Conservation (phyloP, 306 rosid species). For the Vigna radiata region DNA sequence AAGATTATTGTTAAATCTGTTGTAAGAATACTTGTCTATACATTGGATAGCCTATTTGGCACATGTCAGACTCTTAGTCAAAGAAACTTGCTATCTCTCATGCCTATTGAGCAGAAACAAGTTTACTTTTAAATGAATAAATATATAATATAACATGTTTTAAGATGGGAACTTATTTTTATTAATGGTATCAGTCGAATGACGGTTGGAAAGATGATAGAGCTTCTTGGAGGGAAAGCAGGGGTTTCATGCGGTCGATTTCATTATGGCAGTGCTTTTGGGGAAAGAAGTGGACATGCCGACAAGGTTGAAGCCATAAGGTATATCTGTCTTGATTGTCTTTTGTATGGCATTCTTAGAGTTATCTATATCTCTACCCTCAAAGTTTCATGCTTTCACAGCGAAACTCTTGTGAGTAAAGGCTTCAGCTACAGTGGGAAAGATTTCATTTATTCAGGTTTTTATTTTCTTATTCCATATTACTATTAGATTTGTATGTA, state of each 20-base stretch:
- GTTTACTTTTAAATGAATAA: neutral
- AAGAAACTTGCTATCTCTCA: neutral
- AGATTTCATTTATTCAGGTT: conserved; percentile 94
- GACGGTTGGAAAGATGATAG: conserved; percentile 99
- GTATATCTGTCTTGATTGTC: conserved; percentile 45
- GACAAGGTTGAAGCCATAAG: conserved; percentile 94
- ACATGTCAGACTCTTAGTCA: neutral
- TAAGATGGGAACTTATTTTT: conserved; percentile 18
- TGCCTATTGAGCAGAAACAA: conserved; percentile 10
- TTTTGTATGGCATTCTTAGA: conserved; percentile 20
- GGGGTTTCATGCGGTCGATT: conserved; percentile 97
- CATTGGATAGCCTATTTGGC: conserved; percentile 19
- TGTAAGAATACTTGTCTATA: neutral
- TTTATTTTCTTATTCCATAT: conserved; percentile 31
- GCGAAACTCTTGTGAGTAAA: conserved; percentile 83
- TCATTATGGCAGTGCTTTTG: conserved; percentile 98
- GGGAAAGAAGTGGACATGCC: conserved; percentile 99
- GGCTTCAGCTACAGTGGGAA: conserved; percentile 92
- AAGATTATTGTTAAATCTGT: neutral
- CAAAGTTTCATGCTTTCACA: conserved; percentile 50
- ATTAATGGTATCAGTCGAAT: conserved; percentile 74
- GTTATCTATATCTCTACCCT: conserved; percentile 26
- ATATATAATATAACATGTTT: neutral
- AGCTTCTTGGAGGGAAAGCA: conserved; percentile 96
- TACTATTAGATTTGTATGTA: neutral